phyloP scores from a whole-genome alignment of 805 yeast species.

The Wickerhamiella sorbophila region DNA sequence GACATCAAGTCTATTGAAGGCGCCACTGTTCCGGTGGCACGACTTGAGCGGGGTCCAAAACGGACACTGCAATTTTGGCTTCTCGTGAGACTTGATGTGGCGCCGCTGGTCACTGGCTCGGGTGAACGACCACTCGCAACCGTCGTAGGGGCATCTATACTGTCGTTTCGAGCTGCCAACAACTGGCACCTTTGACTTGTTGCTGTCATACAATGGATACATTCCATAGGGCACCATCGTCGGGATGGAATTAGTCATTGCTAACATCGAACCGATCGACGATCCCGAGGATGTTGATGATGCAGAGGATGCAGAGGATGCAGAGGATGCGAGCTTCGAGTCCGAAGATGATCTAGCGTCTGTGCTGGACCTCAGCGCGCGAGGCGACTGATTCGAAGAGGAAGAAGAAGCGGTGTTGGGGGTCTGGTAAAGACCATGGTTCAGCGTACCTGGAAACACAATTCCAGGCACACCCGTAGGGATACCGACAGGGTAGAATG shows the following conservation, averaged over 20 bases:
- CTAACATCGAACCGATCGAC: not conserved
- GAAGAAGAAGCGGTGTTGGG: not conserved
- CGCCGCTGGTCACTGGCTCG: conserved; percentile 56
- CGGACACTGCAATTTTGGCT: conserved; percentile 59
- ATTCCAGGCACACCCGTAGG: not conserved
- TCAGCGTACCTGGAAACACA: not conserved
- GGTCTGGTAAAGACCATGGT: not conserved
- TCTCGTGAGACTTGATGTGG: conserved; percentile 49
- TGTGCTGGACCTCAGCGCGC: no score
- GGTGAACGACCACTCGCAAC: conserved; percentile 57
- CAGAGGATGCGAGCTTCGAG: not conserved
- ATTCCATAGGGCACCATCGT: not conserved
- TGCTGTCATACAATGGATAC: not conserved
- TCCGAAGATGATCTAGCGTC: not conserved
- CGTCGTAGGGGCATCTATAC: conserved; percentile 22
- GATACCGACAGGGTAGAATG: not conserved
- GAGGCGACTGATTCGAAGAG: not conserved
- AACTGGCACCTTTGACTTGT: no score
- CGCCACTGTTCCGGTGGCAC: conserved; percentile 65
- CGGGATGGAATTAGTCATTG: not conserved
- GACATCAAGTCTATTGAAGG: conserved; percentile 61
- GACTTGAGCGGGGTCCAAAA: conserved; percentile 54
- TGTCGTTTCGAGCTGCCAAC: not conserved
- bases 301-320: not conserved
- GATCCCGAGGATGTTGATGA: not conserved